Conservation (phyloP, 148 eudicot genomes). For the Rhododendron ferrugineum region DNA sequence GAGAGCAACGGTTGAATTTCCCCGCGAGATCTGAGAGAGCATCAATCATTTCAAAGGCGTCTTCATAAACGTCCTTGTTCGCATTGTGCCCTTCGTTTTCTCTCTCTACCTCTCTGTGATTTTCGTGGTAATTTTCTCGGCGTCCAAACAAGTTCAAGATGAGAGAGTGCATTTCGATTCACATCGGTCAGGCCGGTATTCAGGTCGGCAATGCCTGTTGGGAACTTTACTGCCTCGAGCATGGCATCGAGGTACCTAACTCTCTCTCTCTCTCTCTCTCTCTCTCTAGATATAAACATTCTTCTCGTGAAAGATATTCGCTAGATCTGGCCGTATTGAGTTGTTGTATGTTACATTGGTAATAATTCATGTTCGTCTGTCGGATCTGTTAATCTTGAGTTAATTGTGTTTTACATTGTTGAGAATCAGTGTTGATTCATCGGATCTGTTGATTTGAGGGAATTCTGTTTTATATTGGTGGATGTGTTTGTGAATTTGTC, state of each 20-base stretch:
- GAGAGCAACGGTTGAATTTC: neutral
- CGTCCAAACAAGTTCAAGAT: neutral
- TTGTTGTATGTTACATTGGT: neutral
- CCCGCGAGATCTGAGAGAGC: neutral
- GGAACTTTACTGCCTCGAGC: conserved; percentile 32
- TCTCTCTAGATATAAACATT: neutral
- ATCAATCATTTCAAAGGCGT: conserved; percentile 1
- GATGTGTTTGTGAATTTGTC: neutral
- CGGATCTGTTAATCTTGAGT: neutral
- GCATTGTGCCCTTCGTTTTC: conserved; percentile 17
- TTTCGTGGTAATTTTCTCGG: neutral
- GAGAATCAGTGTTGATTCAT: neutral
- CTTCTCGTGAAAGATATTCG: neutral
- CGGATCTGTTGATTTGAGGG: neutral
- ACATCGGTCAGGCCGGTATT: conserved; percentile 23
- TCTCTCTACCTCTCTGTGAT: conserved; percentile 6
- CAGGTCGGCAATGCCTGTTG: conserved; percentile 33
- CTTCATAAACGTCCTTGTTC: conserved; percentile 1
- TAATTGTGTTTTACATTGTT: neutral
- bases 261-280: neutral
- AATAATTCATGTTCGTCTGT: neutral
- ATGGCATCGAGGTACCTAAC: conserved; percentile 22
- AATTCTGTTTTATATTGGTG: neutral
- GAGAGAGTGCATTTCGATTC: conserved; percentile 5
- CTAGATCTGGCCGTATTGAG: neutral